Percentiles rank a stretch among this genome's conserved stretches.
Conservation (phyloP, 1,284 basidiomycete genomes). For the Amylostereum areolatum region DNA sequence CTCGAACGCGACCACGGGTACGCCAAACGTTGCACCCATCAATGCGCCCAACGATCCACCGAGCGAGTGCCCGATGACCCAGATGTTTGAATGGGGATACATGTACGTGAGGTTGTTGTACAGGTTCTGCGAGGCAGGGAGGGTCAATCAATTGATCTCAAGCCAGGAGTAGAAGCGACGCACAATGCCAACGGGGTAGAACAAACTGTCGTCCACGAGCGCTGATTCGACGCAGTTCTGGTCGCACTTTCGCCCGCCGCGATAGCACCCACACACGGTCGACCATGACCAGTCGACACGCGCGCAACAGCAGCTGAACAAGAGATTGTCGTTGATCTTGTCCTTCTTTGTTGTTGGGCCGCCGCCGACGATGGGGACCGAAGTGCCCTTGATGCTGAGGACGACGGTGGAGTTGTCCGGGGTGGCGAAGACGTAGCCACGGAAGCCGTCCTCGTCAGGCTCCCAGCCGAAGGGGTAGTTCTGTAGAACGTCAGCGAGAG, state of each 20-base stretch:
- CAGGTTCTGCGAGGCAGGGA: constrained; percentile 56
- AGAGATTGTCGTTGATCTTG: constrained; percentile 90
- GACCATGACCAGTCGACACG: constrained; percentile 93
- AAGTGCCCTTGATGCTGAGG: constrained; percentile 93
- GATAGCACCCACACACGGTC: constrained; percentile 90
- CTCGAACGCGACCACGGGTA: constrained; percentile 87
- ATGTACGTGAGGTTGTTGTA: constrained; percentile 93
- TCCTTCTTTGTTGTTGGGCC: constrained; percentile 89
- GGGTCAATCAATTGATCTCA: neutral
- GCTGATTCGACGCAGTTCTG: constrained; percentile 78
- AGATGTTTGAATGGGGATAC: constrained; percentile 91
- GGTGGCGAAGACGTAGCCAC: constrained; percentile 87
- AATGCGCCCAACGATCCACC: constrained; percentile 84
- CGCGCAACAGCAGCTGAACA: constrained; percentile 98
- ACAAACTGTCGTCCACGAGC: constrained; percentile 80
- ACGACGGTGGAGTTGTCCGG: constrained; percentile 83
- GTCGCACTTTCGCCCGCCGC: constrained; percentile 79
- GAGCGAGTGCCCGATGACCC: constrained; percentile 87
- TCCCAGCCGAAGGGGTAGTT: constrained; percentile 90
- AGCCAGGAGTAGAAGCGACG: constrained; percentile 20
- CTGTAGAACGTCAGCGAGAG: constrained; percentile 27
- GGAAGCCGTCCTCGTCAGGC: constrained; percentile 78
- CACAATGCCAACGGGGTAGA: constrained; percentile 82
- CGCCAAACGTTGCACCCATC: constrained; percentile 89
- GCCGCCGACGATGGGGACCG: constrained; percentile 67